Conservation (phyloP, 257 asterid genomes). For the Striga asiatica region DNA sequence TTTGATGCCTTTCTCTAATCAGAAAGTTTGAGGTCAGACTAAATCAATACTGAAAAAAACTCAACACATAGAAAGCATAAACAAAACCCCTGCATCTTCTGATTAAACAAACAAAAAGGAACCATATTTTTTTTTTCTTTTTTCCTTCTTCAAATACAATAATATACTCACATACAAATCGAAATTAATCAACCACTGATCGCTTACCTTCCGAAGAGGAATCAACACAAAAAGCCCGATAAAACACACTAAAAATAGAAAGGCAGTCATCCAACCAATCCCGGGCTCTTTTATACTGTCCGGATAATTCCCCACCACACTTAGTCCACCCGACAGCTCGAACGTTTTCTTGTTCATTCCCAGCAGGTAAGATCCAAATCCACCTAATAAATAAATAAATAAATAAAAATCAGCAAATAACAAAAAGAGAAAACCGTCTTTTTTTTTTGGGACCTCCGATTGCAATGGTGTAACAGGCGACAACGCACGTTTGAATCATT, state of each 20-base stretch:
- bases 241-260: neutral
- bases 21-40: too few species aligned
- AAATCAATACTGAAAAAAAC: too few species aligned
- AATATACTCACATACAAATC: neutral
- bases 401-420: neutral
- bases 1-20: neutral
- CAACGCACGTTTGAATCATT: constrained; percentile 85
- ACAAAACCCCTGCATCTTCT: neutral
- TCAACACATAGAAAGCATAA: too few species aligned
- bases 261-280: constrained; percentile 75
- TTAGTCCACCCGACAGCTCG: constrained; percentile 51
- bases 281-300: constrained; percentile 66
- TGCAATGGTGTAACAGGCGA: constrained; percentile 81
- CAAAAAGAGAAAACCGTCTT: neutral
- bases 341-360: constrained; percentile 73
- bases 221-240: constrained; percentile 2
- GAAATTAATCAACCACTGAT: neutral
- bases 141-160: too few species aligned
- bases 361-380: constrained; percentile 71
- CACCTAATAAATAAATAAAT: constrained; percentile 32
- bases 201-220: neutral
- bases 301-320: constrained; percentile 41
- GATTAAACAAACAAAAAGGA: neutral
- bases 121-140: too few species aligned
- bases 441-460: constrained; percentile 47